Base-by-base conservation (phyloP, 495 filamentous ascomycete species). In the Sordaria brevicollis region DNA sequence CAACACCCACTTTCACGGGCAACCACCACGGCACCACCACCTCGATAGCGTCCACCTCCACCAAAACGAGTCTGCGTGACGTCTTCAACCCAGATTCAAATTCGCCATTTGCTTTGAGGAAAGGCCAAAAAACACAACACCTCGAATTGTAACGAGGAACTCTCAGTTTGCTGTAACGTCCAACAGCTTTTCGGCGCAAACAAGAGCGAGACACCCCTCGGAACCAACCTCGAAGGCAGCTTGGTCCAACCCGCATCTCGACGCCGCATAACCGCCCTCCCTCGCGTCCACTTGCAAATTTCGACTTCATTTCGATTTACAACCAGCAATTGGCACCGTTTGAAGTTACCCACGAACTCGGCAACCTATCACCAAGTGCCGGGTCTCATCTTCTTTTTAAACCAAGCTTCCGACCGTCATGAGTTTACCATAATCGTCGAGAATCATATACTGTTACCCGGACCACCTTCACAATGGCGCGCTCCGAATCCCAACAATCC, bases 401-500 rank as follows among this genome's bases (percentile, higher is more conserved):
- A 5, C 13, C 29, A 5, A n/a, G 29, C 25, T 17, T 11, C 8
- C 39, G 37, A 9, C 67, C 37, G 65, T 36, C 39, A 79, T 73
- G 71, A 66, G 35, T 29, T 31, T 57, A 57, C 11, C 49, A 74
- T 76, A 76, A 57, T 69, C 25, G 5, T 13, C 36, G 33, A 37
- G 11, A 35, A 17, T 36, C 34, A 67, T 15, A 66, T 2, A 65
- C 70, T 31, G 35, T n/a, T 65, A 36, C 68, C 21, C 57, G 17
- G 33, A 43, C 33, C 7, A 35, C 21, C 15, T 65, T 10, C 70
- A 81, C 72, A 62, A 85, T 85, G 83, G 80, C 73, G 66, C 77
- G 79, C 73, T 75, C 78, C 65, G 75, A 81, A 33, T 71, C 74
- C 69, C 91, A 93, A 49, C 92, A 97, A 85, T 91, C 93, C 34